These are phyloP conservation scores for Entamoeba dispar DNA, from an alignment of 208 protist genomes.

Conservation along the genomic window DNA sequence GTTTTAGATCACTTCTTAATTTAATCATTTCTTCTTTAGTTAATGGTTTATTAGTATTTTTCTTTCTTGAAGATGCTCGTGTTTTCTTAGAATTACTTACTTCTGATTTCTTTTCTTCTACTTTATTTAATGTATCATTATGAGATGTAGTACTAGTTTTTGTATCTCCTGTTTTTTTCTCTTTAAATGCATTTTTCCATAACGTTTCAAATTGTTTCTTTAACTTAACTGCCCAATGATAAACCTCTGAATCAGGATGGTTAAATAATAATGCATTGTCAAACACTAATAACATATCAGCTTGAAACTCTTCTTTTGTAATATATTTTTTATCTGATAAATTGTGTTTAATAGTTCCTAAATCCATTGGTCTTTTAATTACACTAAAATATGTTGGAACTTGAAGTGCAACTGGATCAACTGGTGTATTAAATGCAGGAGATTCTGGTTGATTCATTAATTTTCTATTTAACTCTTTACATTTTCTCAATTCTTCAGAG, in stretches of 20 bases:
- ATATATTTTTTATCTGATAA: not conserved
- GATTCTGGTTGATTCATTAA: not conserved
- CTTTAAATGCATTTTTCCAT: not conserved
- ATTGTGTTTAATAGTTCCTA: constrained; percentile 10
- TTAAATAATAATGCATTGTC: constrained; percentile 8
- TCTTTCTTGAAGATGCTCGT: not conserved
- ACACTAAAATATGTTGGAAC: constrained; percentile 2
- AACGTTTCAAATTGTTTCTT: not conserved
- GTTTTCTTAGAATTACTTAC: not conserved
- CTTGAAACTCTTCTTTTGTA: not conserved
- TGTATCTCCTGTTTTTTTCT: not conserved
- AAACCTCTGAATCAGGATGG: not conserved
- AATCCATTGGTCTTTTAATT: constrained; percentile 14
- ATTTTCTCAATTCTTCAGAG: not conserved
- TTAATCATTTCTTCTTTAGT: not conserved
- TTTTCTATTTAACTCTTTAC: not conserved
- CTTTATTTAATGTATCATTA: too few relatives aligned
- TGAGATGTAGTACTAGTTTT: too few relatives aligned
- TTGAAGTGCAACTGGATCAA: not conserved
- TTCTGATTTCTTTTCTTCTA: not conserved
- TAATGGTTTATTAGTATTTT: not conserved
- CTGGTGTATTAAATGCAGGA: not conserved
- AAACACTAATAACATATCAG: not conserved
- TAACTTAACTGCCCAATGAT: not conserved
- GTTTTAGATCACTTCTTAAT: not conserved